phyloP scores from a whole-genome alignment of 768 basidiomycete species.

The Termitomyces heimii region DNA sequence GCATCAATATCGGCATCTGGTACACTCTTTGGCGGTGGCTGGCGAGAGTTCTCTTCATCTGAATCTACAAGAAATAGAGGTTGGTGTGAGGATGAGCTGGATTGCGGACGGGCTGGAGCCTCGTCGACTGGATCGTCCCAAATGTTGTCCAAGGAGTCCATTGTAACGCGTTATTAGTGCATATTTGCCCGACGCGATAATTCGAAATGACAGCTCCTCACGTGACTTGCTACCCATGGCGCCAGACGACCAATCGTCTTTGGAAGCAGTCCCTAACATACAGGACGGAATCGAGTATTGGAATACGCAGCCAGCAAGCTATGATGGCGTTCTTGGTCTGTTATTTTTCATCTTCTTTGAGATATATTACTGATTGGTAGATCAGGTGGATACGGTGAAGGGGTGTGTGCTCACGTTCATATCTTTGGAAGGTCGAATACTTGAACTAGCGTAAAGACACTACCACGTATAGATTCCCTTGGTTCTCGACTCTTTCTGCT shows the following conservation, averaged over 20 bases:
- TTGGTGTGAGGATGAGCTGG: constrained; percentile 20
- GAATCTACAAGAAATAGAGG: constrained; percentile 57
- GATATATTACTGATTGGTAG: not conserved
- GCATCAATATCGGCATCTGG: constrained; percentile 46
- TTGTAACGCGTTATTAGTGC: constrained; percentile 36
- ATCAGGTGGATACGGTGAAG: constrained; percentile 36
- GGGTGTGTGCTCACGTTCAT: constrained; percentile 31
- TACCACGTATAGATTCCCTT: constrained; percentile 87
- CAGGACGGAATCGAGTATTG: constrained; percentile 84
- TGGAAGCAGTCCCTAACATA: constrained; percentile 42
- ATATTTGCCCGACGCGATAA: constrained; percentile 28
- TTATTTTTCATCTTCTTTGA: constrained; percentile 7
- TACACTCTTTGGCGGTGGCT: constrained; percentile 25
- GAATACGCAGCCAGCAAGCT: constrained; percentile 71
- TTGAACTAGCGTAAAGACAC: constrained; percentile 43
- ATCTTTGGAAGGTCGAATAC: constrained; percentile 11
- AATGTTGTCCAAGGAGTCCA: constrained; percentile 47
- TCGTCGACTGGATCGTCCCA: constrained; percentile 49
- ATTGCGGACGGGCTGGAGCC: constrained; percentile 2
- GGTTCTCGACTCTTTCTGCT: constrained; percentile 87
- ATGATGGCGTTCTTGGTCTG: constrained; percentile 82
- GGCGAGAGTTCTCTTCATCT: constrained; percentile 39
- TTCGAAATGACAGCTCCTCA: not conserved
- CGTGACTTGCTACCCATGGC: constrained; percentile 8
- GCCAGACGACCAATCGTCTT: constrained; percentile 4